These are phyloP conservation scores for Hypoxylon sp. DNA, from an alignment of 2,329 filamentous ascomycete genomes.

Conservation along the genomic window DNA sequence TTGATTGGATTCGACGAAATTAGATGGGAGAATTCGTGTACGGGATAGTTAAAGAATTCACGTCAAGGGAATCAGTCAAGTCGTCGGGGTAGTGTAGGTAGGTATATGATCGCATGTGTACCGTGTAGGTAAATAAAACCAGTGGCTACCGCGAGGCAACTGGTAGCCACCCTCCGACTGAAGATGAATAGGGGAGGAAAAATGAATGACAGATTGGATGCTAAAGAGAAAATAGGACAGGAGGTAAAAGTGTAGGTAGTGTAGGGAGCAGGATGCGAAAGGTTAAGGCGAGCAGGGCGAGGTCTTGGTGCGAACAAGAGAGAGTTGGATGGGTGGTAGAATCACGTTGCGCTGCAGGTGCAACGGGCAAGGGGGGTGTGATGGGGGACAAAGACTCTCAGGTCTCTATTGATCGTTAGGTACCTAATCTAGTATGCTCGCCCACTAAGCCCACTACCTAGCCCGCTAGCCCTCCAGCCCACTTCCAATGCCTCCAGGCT, in stretches of 20 bases:
- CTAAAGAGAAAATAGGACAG: constrained; percentile 45
- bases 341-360: constrained; percentile 51
- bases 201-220: constrained; percentile 50
- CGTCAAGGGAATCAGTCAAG: constrained; percentile 46
- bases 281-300: constrained; percentile 35
- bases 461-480: no score
- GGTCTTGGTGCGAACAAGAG: constrained; percentile 5
- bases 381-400: neutral
- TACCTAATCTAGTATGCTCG: constrained; percentile 13
- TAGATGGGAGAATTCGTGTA: constrained; percentile 24
- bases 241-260: constrained; percentile 38
- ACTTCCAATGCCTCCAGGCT: no score
- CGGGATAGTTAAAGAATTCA: constrained; percentile 31
- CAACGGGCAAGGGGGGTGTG: constrained; percentile 36
- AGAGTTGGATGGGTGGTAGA: constrained; percentile 48
- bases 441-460: neutral
- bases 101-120: constrained; percentile 32
- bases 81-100: constrained; percentile 37
- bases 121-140: constrained; percentile 38
- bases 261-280: constrained; percentile 43
- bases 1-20: constrained; percentile 36
- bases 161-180: constrained; percentile 51
- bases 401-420: constrained; percentile 39
- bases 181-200: constrained; percentile 43
- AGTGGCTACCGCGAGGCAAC: constrained; percentile 47